A percentile compares a stretch with the other conserved stretches of the same genome.
phyloP scores from a whole-genome alignment of 441 rosid genomes.

The Codiaeum variegatum region DNA sequence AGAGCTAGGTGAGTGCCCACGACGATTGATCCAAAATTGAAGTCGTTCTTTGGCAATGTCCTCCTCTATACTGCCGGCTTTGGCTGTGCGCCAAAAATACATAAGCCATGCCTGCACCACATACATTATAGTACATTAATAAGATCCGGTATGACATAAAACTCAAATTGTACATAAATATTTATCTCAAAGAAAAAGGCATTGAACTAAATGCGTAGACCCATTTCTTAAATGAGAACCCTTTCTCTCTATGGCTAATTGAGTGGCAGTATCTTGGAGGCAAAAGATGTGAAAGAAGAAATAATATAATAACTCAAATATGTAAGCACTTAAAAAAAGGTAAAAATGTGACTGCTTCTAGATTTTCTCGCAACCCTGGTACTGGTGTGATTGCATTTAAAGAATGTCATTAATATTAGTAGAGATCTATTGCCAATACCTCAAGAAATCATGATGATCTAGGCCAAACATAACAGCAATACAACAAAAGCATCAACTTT shows the following conservation, averaged over 20 bases:
- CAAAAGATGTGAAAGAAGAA: neutral
- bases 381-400: neutral
- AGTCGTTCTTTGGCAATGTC: constrained; percentile 79
- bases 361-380: neutral
- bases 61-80: constrained; percentile 71
- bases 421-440: neutral
- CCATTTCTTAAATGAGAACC: neutral
- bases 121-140: neutral
- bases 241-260: neutral
- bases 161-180: neutral
- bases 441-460: neutral
- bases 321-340: neutral
- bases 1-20: constrained; percentile 60
- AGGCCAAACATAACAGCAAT: constrained; percentile 3
- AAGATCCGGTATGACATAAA: neutral
- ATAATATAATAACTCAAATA: neutral
- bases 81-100: constrained; percentile 91
- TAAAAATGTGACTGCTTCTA: neutral
- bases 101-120: constrained; percentile 76
- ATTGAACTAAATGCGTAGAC: neutral
- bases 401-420: constrained; percentile 1
- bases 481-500: neutral
- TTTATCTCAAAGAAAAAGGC: neutral
- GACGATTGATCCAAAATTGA: constrained; percentile 73
- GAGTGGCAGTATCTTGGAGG: neutral